phyloP scores from a whole-genome alignment of 805 yeast genomes.

The Metschnikowia noctiluminum region DNA sequence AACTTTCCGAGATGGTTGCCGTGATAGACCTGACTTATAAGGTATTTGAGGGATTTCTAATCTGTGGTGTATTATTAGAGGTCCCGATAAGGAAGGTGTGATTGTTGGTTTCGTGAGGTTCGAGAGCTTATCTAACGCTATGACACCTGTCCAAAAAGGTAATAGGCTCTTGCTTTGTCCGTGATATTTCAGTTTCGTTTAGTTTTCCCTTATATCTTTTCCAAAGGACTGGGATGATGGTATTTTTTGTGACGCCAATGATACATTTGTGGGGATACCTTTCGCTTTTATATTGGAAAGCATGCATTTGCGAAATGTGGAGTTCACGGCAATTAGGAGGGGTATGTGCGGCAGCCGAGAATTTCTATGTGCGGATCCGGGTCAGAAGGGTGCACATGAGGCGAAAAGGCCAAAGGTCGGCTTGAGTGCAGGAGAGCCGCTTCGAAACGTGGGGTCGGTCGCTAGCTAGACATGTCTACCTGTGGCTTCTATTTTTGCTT shows the following conservation, averaged over 20 bases:
- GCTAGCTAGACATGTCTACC: not conserved
- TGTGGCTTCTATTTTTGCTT: not conserved
- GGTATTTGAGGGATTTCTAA: not conserved
- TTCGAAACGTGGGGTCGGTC: slow-evolving; percentile 13
- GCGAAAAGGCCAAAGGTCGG: not conserved
- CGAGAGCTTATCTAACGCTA: not conserved
- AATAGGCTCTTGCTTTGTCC: not conserved
- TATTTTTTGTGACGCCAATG: too few species aligned
- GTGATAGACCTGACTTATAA: not conserved
- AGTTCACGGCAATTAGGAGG: slow-evolving; percentile 9
- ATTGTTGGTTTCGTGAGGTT: not conserved
- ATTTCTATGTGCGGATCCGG: slow-evolving; percentile 5
- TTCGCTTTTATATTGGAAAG: slow-evolving; percentile 5
- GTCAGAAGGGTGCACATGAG: slow-evolving; percentile 4
- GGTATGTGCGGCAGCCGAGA: slow-evolving; percentile 8
- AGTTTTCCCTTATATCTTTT: too few species aligned
- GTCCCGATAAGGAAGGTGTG: slow-evolving; percentile 7
- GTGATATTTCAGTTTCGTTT: not conserved
- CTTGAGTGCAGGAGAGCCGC: slow-evolving; percentile 2
- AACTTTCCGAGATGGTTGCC: not conserved
- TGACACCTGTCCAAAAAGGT: slow-evolving; percentile 8
- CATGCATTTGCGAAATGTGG: slow-evolving; percentile 9
- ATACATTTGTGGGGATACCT: not conserved
- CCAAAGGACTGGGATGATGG: too few species aligned
- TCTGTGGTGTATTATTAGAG: not conserved